Evolutionary conservation across 306 rosid genomes (phyloP).

Genomic region (Quercus cerris): DNA sequence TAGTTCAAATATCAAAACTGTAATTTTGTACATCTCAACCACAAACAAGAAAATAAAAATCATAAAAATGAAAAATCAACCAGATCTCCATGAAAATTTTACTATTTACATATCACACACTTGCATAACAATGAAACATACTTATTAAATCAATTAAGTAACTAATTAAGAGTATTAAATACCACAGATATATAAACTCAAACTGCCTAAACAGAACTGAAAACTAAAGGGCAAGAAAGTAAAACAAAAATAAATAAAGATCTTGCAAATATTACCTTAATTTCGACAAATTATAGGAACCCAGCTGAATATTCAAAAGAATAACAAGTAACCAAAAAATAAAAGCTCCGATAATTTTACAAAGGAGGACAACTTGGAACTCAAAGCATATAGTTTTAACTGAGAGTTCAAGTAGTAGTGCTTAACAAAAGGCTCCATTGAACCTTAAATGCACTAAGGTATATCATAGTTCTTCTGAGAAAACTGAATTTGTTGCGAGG

Average conservation of each 20-base stretch:
- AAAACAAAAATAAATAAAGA: slow-evolving; percentile 24
- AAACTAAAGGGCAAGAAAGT: background rate
- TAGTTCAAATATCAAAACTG: background rate
- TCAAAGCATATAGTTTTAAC: background rate
- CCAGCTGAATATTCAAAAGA: slow-evolving; percentile 22
- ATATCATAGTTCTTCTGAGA: slow-evolving; percentile 29
- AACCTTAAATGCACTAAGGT: slow-evolving; percentile 36
- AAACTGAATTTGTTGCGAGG: slow-evolving; percentile 24
- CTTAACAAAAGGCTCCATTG: slow-evolving; percentile 23
- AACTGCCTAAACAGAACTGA: slow-evolving; percentile 18
- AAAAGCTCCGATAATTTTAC: slow-evolving; percentile 8
- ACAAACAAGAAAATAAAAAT: background rate
- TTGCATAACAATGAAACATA: slow-evolving; percentile 5
- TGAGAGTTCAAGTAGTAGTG: slow-evolving; percentile 19
- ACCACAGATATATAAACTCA: slow-evolving; percentile 10
- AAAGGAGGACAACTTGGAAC: slow-evolving; percentile 2
- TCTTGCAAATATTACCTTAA: slow-evolving; percentile 54
- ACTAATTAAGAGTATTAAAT: slow-evolving; percentile 21
- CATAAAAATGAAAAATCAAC: background rate
- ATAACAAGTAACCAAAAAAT: slow-evolving; percentile 2
- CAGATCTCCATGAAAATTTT: slow-evolving; percentile 27
- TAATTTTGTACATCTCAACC: background rate
- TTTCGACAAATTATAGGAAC: slow-evolving; percentile 58
- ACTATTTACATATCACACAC: slow-evolving; percentile 9
- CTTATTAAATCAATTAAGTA: slow-evolving; percentile 15